phyloP scores from a whole-genome alignment of 257 asterid genomes.

The Vinca minor region DNA sequence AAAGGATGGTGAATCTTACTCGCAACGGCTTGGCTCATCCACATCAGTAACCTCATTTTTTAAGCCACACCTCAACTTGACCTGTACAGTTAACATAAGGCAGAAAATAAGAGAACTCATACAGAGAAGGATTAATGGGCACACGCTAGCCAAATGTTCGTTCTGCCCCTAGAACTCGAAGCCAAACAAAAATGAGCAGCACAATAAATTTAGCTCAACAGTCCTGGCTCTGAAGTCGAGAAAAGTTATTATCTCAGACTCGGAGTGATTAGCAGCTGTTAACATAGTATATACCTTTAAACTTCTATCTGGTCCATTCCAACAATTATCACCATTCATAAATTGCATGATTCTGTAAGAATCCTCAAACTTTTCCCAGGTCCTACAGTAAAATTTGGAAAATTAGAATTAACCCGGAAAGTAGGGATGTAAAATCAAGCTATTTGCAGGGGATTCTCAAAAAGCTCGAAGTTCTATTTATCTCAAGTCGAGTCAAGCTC shows the following conservation, averaged over 20 bases:
- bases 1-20: conserved; percentile 42
- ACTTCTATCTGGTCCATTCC: conserved; percentile 99
- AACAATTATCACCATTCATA: conserved; percentile 81
- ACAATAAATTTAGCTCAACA: not conserved
- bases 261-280: not conserved
- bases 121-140: not conserved
- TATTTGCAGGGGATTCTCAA: not conserved
- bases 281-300: conserved; percentile 43
- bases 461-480: not conserved
- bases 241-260: not conserved
- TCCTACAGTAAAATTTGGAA: conserved; percentile 35
- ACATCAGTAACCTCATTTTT: conserved; percentile 70
- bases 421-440: not conserved
- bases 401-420: no score
- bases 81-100: conserved; percentile 37
- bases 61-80: conserved; percentile 83
- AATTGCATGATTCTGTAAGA: conserved; percentile 63
- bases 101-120: not conserved
- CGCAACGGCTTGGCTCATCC: conserved; percentile 99
- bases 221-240: not conserved
- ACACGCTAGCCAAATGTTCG: not conserved
- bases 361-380: no score
- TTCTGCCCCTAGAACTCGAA: not conserved
- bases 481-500: not conserved
- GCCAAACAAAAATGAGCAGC: not conserved